Evolutionary conservation across 225 moss, liverwort and hornwort species (phyloP), one percentile per base, ranked within the genome.

Genomic region (Bryum argenteum): DNA sequence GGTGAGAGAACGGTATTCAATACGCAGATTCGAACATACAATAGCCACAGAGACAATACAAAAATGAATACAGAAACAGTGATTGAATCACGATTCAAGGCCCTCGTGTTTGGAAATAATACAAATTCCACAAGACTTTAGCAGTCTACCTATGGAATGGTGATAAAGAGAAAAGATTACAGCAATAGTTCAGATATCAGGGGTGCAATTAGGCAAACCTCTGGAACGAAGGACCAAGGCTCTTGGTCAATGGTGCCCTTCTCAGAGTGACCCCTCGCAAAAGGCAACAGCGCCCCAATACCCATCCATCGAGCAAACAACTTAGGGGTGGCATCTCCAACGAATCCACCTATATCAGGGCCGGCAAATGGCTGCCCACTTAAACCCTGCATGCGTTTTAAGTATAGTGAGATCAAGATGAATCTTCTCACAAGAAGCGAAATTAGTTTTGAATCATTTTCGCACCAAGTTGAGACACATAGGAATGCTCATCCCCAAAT

Each of bases 311-410:
- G 80, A 10, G 66, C 89, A 84, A 80, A 92, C 61, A 98, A 47
- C 57, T 81, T 88, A 11, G 97, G 89, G 48, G 89, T 87, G 20
- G 79, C 79, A 73, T 98, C 85, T 62, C 94, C 97, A 63, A 68
- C 84, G 81, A 98, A 98, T 43, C 97, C 97, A 19, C 97, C 94
- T 78, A 98, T 94, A 69, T 98, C 85, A 8, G 91, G 91, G 22
- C 94, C 91, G 8, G 79, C 71, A 66, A 98, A 85, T 28, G 94
- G 92, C 37, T 98, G 97, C 52, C 97, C 94, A 80, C 92, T 94
- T 39, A 98, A 83, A 21, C 89, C 85, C 91, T 96, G 58, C 70
- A 78, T 8, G 12, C 28, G 72, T 45, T 18, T 56, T 39, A 45
- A 8, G 52, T 38, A 9, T 17, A 65, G 7, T 2, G 21, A 70